Evolutionary conservation across 805 yeast species (phyloP), one percentile per base, ranked within the genome.

Genomic region (Cyberlindnera mississippiensis): DNA sequence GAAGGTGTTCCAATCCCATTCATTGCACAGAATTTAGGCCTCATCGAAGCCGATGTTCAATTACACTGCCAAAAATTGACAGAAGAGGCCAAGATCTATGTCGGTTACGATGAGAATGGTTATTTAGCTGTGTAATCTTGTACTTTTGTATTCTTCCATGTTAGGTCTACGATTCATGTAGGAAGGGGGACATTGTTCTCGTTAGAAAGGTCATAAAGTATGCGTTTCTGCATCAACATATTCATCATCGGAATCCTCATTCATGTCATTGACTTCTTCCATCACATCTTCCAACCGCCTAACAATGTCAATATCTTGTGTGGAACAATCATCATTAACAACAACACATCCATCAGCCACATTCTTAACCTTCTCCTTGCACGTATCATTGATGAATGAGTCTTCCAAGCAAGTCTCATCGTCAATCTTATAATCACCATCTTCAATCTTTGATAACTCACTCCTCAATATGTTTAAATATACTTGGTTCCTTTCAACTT

Each of bases 1-100:
- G 89, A 84, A 57, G 91, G 91, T 51, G 88, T 84, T n/a, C 88
- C 86, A 17, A 66, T 78, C 11, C 75, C 72, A 42, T 68, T 76
- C 47, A 75, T 85, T 44, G 70, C 80, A 12, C 85, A 80, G 54
- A 68, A 71, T 26, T 66, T 84, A 55, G 70, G 68, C 38, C 44
- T 82, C 8, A 54, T 73, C 28, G 72, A 67, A 40, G 76, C 71
- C 18, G 73, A 70, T 24, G 82, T 75, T 16, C 64, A 66, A 46
- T 61, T 66, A 20, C 68, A 69, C 48, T 77, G 86, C 54, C 68
- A 68, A 27, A 67, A 68, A 17, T 68, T 85, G 52, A 72, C 77
- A 11, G 89, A 83, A 33, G 80, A 73, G 43, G 95, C 90, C 28
- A 78, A 71, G 51, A 70, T 83, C 35, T 85, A 82, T 58, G 72